phyloP scores from a whole-genome alignment of 1,284 basidiomycete species.

The Heimioporus retisporus region DNA sequence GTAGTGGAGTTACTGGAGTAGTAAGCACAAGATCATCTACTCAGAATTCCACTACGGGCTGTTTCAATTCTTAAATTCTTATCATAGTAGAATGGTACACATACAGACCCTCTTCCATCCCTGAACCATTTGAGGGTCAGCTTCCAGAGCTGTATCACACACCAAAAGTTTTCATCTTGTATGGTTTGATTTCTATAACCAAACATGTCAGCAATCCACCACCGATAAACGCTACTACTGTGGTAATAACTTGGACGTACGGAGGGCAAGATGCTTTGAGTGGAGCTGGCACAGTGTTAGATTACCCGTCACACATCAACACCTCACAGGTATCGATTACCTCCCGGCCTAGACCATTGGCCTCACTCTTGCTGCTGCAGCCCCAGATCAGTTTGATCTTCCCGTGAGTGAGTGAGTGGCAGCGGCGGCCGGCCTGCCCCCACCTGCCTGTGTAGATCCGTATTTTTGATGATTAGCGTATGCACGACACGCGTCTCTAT shows the following conservation, averaged over 20 bases:
- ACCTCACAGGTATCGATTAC: conserved; percentile 53
- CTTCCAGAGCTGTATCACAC: conserved; percentile 44
- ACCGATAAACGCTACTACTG: too few species aligned
- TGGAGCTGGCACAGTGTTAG: conserved; percentile 49
- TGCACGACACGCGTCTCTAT: conserved; percentile 36
- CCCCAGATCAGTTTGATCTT: conserved; percentile 65
- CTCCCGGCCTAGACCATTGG: conserved; percentile 63
- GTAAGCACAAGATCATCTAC: too few species aligned
- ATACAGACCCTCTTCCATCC: too few species aligned
- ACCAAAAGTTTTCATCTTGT: conserved; percentile 61
- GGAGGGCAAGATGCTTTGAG: conserved; percentile 52
- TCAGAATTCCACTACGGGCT: too few species aligned
- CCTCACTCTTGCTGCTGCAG: conserved; percentile 71
- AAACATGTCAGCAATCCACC: conserved; percentile 53
- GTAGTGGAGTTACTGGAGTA: too few species aligned
- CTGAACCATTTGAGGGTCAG: too few species aligned
- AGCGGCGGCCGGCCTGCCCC: too few species aligned
- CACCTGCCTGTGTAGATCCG: conserved; percentile 42
- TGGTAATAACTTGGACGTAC: conserved; percentile 37
- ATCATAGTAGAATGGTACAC: too few species aligned
- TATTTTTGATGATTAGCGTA: conserved; percentile 32
- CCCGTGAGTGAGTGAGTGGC: too few species aligned
- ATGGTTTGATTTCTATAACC: conserved; percentile 67
- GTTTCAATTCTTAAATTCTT: too few species aligned
- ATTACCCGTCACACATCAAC: conserved; percentile 53